These are phyloP conservation scores for Calonectria pseudoreteaudii DNA, from an alignment of 2,329 filamentous ascomycete species.

Conservation along the genomic window DNA sequence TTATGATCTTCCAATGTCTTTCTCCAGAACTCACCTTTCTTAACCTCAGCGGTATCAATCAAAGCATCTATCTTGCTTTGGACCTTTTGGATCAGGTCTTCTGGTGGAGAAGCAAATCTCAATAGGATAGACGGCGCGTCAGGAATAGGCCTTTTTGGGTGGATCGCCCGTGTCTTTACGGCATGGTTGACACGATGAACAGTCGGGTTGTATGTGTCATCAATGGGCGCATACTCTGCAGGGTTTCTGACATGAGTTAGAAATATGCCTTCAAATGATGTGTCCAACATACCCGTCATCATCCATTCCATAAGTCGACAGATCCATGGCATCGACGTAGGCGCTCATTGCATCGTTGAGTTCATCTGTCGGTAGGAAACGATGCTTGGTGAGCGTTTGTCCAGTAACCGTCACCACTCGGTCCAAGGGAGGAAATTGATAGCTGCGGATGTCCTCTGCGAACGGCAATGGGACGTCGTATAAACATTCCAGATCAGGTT, in stretches of 20 bases:
- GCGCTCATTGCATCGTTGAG: conserved; percentile 86
- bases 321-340: conserved; percentile 93
- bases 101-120: conserved; percentile 79
- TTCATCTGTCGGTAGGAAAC: conserved; percentile 81
- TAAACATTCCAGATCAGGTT: conserved; percentile 83
- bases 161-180: conserved; percentile 83
- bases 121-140: conserved; percentile 73
- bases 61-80: conserved; percentile 71
- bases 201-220: conserved; percentile 85
- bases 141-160: conserved; percentile 74
- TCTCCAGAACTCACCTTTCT: conserved; percentile 71
- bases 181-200: conserved; percentile 92
- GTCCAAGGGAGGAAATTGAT: conserved; percentile 91
- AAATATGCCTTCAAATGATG: background rate
- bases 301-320: conserved; percentile 77
- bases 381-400: conserved; percentile 82
- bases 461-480: conserved; percentile 93
- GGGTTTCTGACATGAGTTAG: conserved; percentile 50
- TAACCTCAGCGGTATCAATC: conserved; percentile 79
- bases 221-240: conserved; percentile 79
- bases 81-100: conserved; percentile 71
- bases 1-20: background rate
- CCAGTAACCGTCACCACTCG: conserved; percentile 89
- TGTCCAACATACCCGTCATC: conserved; percentile 73
- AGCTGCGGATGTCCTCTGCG: conserved; percentile 90